Evolutionary conservation across 441 rosid species (phyloP).

Genomic region (Melastoma candidum): DNA sequence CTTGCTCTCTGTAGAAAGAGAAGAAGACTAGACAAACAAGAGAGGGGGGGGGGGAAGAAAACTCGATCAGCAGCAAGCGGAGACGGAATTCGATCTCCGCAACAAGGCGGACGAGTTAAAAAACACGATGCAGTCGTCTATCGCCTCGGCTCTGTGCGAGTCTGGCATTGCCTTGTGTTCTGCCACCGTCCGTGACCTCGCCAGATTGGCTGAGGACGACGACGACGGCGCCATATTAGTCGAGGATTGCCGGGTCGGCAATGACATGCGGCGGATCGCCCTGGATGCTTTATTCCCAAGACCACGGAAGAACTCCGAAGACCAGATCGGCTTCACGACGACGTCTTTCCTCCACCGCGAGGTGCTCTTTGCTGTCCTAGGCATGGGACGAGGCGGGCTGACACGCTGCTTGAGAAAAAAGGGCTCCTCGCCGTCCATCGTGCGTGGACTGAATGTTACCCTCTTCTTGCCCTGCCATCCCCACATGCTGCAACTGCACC

Average conservation of each 20-base stretch:
- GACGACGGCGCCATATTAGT: constrained; percentile 27
- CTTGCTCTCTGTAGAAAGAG: too few species aligned
- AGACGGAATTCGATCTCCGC: constrained; percentile 60
- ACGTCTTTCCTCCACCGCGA: constrained; percentile 10
- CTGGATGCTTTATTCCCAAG: constrained; percentile 50
- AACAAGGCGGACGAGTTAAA: constrained; percentile 71
- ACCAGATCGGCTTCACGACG: constrained; percentile 20
- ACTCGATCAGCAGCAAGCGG: constrained; percentile 9
- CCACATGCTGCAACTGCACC: too few species aligned
- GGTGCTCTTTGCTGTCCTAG: constrained; percentile 3
- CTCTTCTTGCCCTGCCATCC: constrained; percentile 25
- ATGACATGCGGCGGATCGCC: constrained; percentile 42
- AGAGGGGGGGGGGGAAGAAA: too few species aligned
- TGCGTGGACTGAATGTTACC: constrained; percentile 58
- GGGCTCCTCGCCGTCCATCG: constrained; percentile 24
- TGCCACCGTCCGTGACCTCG: constrained; percentile 61
- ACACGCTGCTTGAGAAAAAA: constrained; percentile 32
- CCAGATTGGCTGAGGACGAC: constrained; percentile 30
- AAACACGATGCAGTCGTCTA: constrained; percentile 91
- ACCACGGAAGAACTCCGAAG: constrained; percentile 36
- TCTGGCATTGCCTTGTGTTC: constrained; percentile 39
- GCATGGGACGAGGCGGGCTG: too few species aligned
- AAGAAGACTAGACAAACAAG: too few species aligned
- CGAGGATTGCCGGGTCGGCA: constrained; percentile 29
- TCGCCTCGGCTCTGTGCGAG: constrained; percentile 79